These are phyloP conservation scores for Stagonosporopsis chrysanthemi DNA, from an alignment of 2,329 filamentous ascomycete species.

Conservation along the genomic window DNA sequence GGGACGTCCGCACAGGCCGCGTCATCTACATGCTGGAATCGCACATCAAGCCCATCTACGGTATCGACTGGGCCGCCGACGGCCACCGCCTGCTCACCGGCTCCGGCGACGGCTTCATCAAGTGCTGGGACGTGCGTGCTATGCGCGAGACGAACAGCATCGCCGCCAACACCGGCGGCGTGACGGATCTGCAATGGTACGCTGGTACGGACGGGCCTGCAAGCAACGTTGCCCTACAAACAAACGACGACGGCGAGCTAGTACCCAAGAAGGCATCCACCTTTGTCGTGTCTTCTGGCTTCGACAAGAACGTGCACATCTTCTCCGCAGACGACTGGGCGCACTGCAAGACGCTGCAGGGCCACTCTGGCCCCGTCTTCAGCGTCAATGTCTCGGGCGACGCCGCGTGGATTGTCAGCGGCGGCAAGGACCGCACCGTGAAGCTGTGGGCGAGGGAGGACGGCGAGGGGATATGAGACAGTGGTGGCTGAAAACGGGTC, in stretches of 20 bases:
- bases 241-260: constrained; percentile 69
- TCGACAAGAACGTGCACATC: constrained; percentile 94
- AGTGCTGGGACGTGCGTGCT: constrained; percentile 96
- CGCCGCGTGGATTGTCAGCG: constrained; percentile 91
- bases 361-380: constrained; percentile 90
- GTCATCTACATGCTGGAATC: constrained; percentile 96
- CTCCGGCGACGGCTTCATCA: constrained; percentile 93
- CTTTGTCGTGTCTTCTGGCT: constrained; percentile 89
- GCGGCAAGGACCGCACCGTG: constrained; percentile 91
- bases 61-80: constrained; percentile 89
- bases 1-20: constrained; percentile 90
- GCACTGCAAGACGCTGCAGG: constrained; percentile 83
- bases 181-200: constrained; percentile 93
- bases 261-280: constrained; percentile 85
- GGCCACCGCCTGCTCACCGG: constrained; percentile 92
- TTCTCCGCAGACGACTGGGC: constrained; percentile 98
- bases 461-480: constrained; percentile 43
- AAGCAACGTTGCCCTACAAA: constrained; percentile 65
- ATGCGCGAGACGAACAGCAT: constrained; percentile 84
- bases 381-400: constrained; percentile 88
- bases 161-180: constrained; percentile 88
- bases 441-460: constrained; percentile 91
- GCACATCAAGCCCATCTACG: constrained; percentile 92
- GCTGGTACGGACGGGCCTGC: constrained; percentile 82
- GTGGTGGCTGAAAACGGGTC: no score